Conservation (phyloP, 305 asterid species). For the Caryopteris hybrid region DNA sequence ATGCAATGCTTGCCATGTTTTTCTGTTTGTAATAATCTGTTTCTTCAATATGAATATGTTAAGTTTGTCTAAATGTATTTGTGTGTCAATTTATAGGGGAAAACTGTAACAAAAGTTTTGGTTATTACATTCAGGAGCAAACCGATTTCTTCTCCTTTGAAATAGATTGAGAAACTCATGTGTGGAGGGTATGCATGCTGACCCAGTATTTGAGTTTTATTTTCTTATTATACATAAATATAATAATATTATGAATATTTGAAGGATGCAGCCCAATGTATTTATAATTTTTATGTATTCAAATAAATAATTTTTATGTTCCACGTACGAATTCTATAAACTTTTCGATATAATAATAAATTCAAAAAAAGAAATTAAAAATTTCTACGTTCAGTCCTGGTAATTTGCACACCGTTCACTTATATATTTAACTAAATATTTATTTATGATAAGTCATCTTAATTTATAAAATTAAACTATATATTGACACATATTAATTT, state of each 20-base stretch:
- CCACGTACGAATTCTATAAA: too few relatives aligned
- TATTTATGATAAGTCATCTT: too few relatives aligned
- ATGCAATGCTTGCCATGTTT: constrained; percentile 44
- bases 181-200: neutral
- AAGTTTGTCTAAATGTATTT: neutral
- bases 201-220: neutral
- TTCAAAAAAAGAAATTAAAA: too few relatives aligned
- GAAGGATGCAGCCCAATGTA: neutral
- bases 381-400: too few relatives aligned
- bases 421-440: too few relatives aligned
- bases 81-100: constrained; percentile 6
- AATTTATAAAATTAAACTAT: too few relatives aligned
- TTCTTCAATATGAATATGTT: neutral
- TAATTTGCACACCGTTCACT: too few relatives aligned
- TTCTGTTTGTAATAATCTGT: neutral
- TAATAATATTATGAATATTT: neutral
- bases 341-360: too few relatives aligned
- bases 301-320: too few relatives aligned
- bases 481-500: too few relatives aligned
- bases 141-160: constrained; percentile 24
- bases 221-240: too few relatives aligned
- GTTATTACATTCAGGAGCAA: neutral
- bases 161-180: neutral
- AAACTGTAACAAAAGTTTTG: neutral
- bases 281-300: too few relatives aligned